These are phyloP conservation scores for Eutrema heterophyllum DNA, from an alignment of 345 rosid species.

Conservation along the genomic window DNA sequence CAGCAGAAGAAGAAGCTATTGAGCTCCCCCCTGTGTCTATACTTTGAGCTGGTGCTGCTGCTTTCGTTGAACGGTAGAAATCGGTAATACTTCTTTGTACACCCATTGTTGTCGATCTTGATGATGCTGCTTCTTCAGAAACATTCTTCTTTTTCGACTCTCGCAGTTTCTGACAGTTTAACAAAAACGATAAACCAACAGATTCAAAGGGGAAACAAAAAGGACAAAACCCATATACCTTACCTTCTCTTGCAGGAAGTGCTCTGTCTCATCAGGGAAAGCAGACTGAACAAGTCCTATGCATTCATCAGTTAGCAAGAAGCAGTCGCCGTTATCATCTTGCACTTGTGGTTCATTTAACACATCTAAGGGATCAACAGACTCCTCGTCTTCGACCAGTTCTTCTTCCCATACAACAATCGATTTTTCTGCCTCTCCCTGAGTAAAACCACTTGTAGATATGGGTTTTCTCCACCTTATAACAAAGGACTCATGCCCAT, in stretches of 20 bases:
- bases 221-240: background rate
- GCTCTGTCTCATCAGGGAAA: constrained; percentile 62
- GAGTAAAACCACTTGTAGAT: constrained; percentile 19
- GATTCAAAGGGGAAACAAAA: background rate
- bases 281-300: constrained; percentile 61
- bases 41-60: constrained; percentile 14
- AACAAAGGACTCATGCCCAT: constrained; percentile 60
- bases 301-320: constrained; percentile 71
- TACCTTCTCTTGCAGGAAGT: constrained; percentile 69
- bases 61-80: constrained; percentile 69
- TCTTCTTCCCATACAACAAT: constrained; percentile 34
- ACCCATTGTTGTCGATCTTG: constrained; percentile 37
- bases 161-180: constrained; percentile 24
- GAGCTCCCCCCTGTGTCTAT: background rate
- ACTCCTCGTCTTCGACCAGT: constrained; percentile 41
- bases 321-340: constrained; percentile 46
- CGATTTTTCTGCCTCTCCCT: constrained; percentile 30
- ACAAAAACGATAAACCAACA: background rate
- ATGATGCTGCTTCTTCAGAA: constrained; percentile 31
- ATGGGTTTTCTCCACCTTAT: constrained; percentile 66
- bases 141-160: constrained; percentile 41
- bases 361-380: constrained; percentile 45
- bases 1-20: constrained; percentile 15
- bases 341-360: constrained; percentile 41
- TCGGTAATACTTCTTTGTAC: constrained; percentile 62